A percentile compares a stretch with the other conserved stretches of the same genome.
Conservation (phyloP, 768 basidiomycete species). For the Boletus patriciae region DNA sequence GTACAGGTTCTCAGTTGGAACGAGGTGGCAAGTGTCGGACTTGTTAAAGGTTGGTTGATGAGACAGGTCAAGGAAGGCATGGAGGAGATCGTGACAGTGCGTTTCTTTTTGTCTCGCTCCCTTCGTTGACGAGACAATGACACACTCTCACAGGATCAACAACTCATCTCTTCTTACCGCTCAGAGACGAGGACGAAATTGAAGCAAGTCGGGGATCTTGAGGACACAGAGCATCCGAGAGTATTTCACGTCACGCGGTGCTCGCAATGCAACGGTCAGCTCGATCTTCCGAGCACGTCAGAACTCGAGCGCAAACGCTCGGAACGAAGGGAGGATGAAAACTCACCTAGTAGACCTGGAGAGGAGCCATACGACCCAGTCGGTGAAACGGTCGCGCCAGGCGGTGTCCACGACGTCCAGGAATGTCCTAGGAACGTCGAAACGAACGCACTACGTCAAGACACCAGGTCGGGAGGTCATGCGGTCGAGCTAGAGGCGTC, state of each 20-base stretch:
- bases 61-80: constrained; percentile 69
- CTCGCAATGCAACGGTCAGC: constrained; percentile 81
- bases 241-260: constrained; percentile 96
- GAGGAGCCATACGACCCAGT: too few relatives aligned
- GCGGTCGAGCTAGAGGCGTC: too few relatives aligned
- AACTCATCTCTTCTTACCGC: constrained; percentile 85
- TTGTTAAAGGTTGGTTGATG: constrained; percentile 91
- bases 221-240: constrained; percentile 72
- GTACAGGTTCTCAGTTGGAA: constrained; percentile 88
- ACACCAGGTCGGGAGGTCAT: too few relatives aligned
- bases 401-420: too few relatives aligned
- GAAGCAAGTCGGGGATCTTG: constrained; percentile 77
- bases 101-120: constrained; percentile 26
- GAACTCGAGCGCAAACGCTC: too few relatives aligned
- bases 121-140: background rate
- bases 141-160: constrained; percentile 62
- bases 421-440: too few relatives aligned
- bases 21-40: constrained; percentile 84
- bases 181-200: constrained; percentile 78
- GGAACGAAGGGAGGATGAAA: too few relatives aligned
- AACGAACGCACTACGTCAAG: too few relatives aligned
- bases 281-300: constrained; percentile 89
- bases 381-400: too few relatives aligned
- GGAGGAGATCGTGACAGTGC: constrained; percentile 77
- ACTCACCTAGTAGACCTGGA: too few relatives aligned